Conservation (phyloP, 176 grass and related monocot genomes). For the Avena insularis region DNA sequence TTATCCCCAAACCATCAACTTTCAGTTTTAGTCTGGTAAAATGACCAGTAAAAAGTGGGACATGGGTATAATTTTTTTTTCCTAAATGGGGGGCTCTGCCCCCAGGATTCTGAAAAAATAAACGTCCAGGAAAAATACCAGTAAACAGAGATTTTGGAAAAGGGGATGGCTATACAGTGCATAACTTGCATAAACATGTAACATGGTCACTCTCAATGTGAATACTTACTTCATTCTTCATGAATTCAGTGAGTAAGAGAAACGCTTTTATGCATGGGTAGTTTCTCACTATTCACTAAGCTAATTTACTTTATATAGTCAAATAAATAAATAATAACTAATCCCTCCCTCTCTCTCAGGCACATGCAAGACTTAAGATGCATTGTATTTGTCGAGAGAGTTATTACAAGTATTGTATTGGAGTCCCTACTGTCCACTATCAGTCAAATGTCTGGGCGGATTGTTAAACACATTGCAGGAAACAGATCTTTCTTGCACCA, state of each 20-base stretch:
- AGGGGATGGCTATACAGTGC: not conserved
- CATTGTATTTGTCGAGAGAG: conserved; percentile 86
- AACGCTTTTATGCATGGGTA: not conserved
- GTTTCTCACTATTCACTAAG: not conserved
- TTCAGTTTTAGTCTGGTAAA: not conserved
- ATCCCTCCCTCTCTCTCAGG: conserved; percentile 38
- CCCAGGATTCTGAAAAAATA: not conserved
- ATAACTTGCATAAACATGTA: conserved; percentile 9
- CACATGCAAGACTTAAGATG: conserved; percentile 69
- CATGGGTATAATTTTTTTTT: not conserved
- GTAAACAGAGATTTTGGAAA: not conserved
- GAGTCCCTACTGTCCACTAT: conserved; percentile 57
- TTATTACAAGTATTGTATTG: conserved; percentile 73
- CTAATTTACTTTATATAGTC: not conserved
- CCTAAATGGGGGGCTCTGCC: no score
- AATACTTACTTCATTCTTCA: not conserved
- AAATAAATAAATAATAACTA: not conserved
- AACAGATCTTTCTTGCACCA: conserved; percentile 33
- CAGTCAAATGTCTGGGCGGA: conserved; percentile 59
- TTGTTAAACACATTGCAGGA: conserved; percentile 64
- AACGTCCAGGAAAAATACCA: not conserved
- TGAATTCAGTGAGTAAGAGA: not conserved
- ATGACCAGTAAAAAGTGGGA: conserved; percentile 11
- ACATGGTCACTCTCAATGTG: not conserved
- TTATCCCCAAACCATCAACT: not conserved